Evolutionary conservation across 768 basidiomycete genomes (phyloP).

Genomic region (Tricholoma hemisulphureum): DNA sequence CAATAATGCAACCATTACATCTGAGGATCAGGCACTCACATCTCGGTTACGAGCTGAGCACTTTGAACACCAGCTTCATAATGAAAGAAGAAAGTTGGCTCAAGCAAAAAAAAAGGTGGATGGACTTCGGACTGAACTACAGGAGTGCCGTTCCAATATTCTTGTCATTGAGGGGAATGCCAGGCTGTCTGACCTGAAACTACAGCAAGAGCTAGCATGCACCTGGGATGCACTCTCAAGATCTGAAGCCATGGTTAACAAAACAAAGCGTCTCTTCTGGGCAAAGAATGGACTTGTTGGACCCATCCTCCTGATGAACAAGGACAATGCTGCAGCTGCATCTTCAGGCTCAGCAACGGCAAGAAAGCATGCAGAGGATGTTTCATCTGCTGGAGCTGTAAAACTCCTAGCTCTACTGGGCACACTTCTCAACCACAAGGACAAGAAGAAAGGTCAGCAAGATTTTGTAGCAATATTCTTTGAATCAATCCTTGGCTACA

Average conservation of each 20-base stretch:
- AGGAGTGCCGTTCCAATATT: not conserved
- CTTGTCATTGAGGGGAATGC: not conserved
- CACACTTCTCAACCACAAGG: slow-evolving; percentile 33
- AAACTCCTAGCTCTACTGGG: slow-evolving; percentile 30
- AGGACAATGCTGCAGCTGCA: slow-evolving; percentile 23
- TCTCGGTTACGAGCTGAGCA: not conserved
- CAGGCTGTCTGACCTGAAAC: not conserved
- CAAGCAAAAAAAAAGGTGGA: not conserved
- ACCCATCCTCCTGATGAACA: slow-evolving; percentile 29
- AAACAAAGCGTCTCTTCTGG: slow-evolving; percentile 26
- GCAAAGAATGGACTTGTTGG: slow-evolving; percentile 6
- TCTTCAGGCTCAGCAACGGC: slow-evolving; percentile 6
- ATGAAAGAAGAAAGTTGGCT: not conserved
- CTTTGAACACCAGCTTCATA: not conserved
- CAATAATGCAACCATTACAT: not conserved
- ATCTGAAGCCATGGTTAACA: not conserved
- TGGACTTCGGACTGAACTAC: not conserved
- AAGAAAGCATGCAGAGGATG: slow-evolving; percentile 13
- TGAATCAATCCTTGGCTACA: slow-evolving; percentile 7
- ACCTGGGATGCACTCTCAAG: not conserved
- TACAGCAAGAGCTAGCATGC: no score
- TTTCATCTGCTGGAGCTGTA: slow-evolving; percentile 24
- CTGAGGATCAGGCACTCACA: not conserved
- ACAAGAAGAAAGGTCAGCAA: slow-evolving; percentile 35
- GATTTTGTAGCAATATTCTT: slow-evolving; percentile 22